A percentile compares a stretch with the other conserved stretches of the same genome.
Conservation (phyloP, 2,329 filamentous ascomycete genomes). For the Alternaria incomplexa region DNA sequence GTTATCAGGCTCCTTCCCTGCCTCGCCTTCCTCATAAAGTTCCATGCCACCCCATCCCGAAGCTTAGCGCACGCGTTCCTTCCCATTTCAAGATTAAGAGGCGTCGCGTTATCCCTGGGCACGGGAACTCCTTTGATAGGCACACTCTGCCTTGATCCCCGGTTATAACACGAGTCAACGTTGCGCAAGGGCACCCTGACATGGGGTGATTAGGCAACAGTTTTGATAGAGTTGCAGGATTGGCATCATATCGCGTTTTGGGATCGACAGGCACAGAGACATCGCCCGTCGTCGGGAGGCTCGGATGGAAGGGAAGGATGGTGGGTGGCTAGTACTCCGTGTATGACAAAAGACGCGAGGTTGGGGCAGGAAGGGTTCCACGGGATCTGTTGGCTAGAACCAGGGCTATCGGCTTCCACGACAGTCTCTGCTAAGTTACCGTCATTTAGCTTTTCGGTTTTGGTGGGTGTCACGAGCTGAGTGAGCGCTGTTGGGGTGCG, state of each 20-base stretch:
- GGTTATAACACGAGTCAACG: background rate
- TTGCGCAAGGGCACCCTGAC: slow-evolving; percentile 15
- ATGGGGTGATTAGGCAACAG: slow-evolving; percentile 15
- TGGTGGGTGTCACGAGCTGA: slow-evolving; percentile 5
- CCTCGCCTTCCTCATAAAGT: slow-evolving; percentile 1
- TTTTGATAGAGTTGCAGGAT: slow-evolving; percentile 8
- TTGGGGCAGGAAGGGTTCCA: slow-evolving; percentile 1
- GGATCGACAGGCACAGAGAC: slow-evolving; percentile 22
- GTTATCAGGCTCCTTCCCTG: slow-evolving; percentile 23
- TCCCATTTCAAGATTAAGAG: slow-evolving; percentile 21
- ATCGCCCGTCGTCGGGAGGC: background rate
- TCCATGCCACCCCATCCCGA: background rate
- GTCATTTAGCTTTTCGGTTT: slow-evolving; percentile 1
- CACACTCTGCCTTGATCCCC: background rate
- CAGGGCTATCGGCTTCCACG: slow-evolving; percentile 9
- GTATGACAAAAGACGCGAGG: slow-evolving; percentile 1
- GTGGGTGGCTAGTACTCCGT: background rate
- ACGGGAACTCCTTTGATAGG: slow-evolving; percentile 14
- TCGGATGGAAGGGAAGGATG: slow-evolving; percentile 6
- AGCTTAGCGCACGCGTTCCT: slow-evolving; percentile 1
- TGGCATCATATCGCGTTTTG: slow-evolving; percentile 16
- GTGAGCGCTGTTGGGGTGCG: slow-evolving; percentile 1
- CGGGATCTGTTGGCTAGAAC: slow-evolving; percentile 11
- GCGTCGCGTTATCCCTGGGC: slow-evolving; percentile 18
- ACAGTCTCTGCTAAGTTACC: slow-evolving; percentile 7